Percentiles rank a stretch among this genome's conserved stretches.
These are phyloP conservation scores for Ciborinia camelliae DNA, from an alignment of 2,329 filamentous ascomycete genomes.

Conservation along the genomic window DNA sequence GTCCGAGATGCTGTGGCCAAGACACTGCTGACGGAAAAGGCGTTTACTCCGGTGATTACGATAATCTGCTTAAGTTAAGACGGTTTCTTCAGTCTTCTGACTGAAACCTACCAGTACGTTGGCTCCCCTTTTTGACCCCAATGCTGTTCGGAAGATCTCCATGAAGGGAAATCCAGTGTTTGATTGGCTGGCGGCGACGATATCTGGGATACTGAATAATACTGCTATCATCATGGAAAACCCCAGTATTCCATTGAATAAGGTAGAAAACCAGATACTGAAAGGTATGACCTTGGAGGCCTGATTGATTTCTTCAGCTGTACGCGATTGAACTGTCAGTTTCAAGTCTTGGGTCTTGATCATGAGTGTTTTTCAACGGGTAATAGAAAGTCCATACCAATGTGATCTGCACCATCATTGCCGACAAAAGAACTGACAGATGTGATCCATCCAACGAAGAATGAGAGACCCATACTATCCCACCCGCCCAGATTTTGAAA, in stretches of 20 bases:
- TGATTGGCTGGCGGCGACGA: background rate
- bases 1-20: conserved; percentile 18
- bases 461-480: conserved; percentile 16
- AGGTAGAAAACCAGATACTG: conserved; percentile 15
- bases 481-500: conserved; percentile 18
- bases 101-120: background rate
- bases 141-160: background rate
- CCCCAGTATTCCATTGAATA: conserved; percentile 19
- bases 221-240: conserved; percentile 21
- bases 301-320: conserved; percentile 20
- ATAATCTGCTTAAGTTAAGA: background rate
- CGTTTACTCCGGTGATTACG: background rate
- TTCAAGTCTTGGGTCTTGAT: background rate
- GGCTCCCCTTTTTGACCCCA: conserved; percentile 5
- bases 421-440: background rate
- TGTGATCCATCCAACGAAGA: conserved; percentile 9
- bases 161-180: conserved; percentile 18
- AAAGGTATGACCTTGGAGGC: conserved; percentile 18
- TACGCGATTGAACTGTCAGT: background rate
- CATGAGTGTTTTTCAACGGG: background rate
- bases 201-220: conserved; percentile 16
- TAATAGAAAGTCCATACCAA: background rate
- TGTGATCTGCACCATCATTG: conserved; percentile 11
- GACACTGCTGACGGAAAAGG: conserved; percentile 8
- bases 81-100: too few relatives aligned